Base-by-base conservation (phyloP, 371 early-diverging fungal genomes). In the Mortierella sp. region DNA sequence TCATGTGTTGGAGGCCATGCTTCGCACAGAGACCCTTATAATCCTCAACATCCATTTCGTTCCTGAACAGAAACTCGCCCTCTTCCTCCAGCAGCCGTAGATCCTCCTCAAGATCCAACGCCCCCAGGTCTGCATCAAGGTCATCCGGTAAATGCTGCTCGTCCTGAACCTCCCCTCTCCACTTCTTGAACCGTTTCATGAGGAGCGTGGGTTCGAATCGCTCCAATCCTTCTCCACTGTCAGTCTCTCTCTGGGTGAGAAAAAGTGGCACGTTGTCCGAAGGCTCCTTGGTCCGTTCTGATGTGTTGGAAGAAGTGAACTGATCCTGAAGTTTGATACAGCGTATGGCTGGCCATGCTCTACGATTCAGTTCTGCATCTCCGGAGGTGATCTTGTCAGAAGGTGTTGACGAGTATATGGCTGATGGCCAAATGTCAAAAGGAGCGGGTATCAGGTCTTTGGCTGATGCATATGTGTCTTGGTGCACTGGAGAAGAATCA, bases 181-280 rank as follows among this genome's bases (percentile, higher is more conserved):
- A 80, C 7, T 27, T 43, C 55, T 75, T 32, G 41, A 75, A 65
- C 21, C 80, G 75, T 14, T 60, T 71, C 35, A 21, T 12, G 16
- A 80, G 72, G 18, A 80, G 43, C 14, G 80, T 71, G 0, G 80
- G 80, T 43, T 44, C 43, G 38, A 80, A 80, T 4, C 29, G 41
- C 7, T 71, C 63, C 18, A 24, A 55, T 11, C 63, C 29, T 5
- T 63, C 7, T 27, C 63, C 68, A 2, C 10, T 5, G 0, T 38
- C 6, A 10, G 41, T 29, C 8, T 21, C 35, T 6, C 18, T 21
- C 11, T 55, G 24, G 24, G 51, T 54, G 27, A 80, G 49, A 44
- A 46, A 71, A 21, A 80, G 75, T 14, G 75, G 75, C 2, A 80
- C 80, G 21, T 80, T 75, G 7, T 70, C 76, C 1, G 80, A 75